Evolutionary conservation across 345 rosid genomes (phyloP).

Genomic region (Raphanus raphanistrum): DNA sequence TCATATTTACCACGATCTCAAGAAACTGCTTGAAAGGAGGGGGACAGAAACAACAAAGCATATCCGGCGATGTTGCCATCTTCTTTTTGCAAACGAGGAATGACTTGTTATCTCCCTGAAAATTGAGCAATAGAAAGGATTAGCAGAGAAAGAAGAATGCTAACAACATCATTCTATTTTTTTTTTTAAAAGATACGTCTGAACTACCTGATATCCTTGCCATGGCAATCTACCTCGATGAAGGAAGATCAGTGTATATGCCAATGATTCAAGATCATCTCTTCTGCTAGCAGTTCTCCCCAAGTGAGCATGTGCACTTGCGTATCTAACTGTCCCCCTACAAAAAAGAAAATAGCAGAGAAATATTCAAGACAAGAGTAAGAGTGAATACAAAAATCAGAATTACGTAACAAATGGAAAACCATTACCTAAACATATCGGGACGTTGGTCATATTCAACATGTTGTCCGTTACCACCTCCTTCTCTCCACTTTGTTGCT

Average conservation of each 20-base stretch:
- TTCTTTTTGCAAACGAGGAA: conserved; percentile 97
- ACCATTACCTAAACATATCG: conserved; percentile 84
- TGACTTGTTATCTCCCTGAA: conserved; percentile 94
- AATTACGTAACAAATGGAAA: conserved; percentile 6
- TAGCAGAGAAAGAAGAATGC: conserved; percentile 21
- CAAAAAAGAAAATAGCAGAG: conserved; percentile 17
- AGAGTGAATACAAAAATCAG: neutral
- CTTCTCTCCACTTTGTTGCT: conserved; percentile 96
- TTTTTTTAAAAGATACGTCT: conserved; percentile 6
- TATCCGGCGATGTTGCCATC: conserved; percentile 88
- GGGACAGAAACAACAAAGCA: conserved; percentile 93
- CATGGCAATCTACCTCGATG: conserved; percentile 96
- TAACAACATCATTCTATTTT: neutral
- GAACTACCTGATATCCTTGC: conserved; percentile 94
- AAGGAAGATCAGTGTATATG: conserved; percentile 89
- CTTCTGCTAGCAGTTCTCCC: conserved; percentile 98
- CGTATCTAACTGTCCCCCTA: conserved; percentile 98
- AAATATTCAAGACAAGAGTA: conserved; percentile 5
- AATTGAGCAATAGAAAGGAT: conserved; percentile 32
- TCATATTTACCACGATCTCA: conserved; percentile 90
- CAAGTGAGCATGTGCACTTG: conserved; percentile 95
- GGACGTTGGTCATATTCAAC: conserved; percentile 99
- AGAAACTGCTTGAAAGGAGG: conserved; percentile 77
- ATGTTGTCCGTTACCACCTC: conserved; percentile 67
- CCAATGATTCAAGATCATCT: conserved; percentile 98